Conservation (phyloP, 1,139 yeast species). For the Arxiozyma heterogenica region DNA sequence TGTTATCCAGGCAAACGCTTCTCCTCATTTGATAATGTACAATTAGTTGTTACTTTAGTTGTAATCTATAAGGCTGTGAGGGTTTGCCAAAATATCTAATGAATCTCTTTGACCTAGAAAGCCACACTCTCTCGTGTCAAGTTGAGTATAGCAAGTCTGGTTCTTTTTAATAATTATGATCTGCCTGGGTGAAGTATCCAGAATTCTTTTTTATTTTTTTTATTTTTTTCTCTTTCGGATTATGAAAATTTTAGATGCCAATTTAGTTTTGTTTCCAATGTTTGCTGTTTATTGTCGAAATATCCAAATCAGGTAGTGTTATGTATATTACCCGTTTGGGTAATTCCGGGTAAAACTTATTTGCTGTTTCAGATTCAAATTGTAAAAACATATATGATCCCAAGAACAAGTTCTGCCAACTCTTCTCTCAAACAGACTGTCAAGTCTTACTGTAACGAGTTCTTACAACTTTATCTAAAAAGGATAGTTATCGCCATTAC, state of each 20-base stretch:
- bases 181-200: not conserved
- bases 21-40: conserved; percentile 22
- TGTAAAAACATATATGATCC: too few relatives aligned
- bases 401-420: too few relatives aligned
- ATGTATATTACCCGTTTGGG: not conserved
- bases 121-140: too few relatives aligned
- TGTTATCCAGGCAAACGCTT: conserved; percentile 28
- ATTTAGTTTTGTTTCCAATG: not conserved
- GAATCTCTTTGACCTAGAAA: too few relatives aligned
- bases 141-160: not conserved
- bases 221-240: not conserved
- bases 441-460: too few relatives aligned
- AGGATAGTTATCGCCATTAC: too few relatives aligned
- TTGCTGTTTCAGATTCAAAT: not conserved
- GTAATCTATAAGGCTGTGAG: too few relatives aligned
- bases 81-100: too few relatives aligned
- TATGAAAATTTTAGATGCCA: not conserved
- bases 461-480: too few relatives aligned
- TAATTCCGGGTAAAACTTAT: too few relatives aligned
- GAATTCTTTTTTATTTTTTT: not conserved
- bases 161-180: not conserved
- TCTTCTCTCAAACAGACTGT: too few relatives aligned
- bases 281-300: not conserved
- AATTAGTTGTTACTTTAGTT: too few relatives aligned
- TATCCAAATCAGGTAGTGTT: not conserved